Conservation (phyloP, 2,329 filamentous ascomycete species). For the Aspergillus chevalieri region DNA sequence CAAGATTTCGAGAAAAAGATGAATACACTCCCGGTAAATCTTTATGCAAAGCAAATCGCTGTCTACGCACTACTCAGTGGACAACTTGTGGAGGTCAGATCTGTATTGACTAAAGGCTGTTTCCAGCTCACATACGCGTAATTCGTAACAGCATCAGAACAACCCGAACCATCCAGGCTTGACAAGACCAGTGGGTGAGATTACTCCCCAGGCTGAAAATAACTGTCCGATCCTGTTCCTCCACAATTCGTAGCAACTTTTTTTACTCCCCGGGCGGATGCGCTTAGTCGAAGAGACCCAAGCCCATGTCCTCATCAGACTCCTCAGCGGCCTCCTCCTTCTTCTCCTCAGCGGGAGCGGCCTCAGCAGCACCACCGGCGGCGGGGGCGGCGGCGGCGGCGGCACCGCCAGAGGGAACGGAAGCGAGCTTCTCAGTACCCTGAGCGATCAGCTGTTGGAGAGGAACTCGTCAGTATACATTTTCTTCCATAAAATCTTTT, state of each 20-base stretch:
- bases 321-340: constrained; percentile 76
- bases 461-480: constrained; percentile 10
- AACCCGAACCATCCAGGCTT: constrained; percentile 26
- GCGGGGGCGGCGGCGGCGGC: constrained; percentile 39
- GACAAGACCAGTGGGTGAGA: constrained; percentile 21
- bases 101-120: constrained; percentile 31
- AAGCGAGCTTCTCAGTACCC: constrained; percentile 90
- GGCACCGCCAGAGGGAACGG: constrained; percentile 85
- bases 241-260: constrained; percentile 54
- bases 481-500: constrained; percentile 1
- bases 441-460: constrained; percentile 72
- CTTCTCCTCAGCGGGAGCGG: constrained; percentile 60
- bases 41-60: background rate
- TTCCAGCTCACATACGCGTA: constrained; percentile 28
- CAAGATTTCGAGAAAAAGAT: background rate
- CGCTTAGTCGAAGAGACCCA: constrained; percentile 61
- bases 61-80: constrained; percentile 9
- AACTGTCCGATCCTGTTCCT: constrained; percentile 46
- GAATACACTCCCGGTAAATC: background rate
- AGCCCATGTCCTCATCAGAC: constrained; percentile 69
- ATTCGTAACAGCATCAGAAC: constrained; percentile 34
- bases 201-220: constrained; percentile 24
- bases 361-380: constrained; percentile 62
- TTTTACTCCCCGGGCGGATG: constrained; percentile 24
- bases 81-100: constrained; percentile 24